phyloP scores from a whole-genome alignment of 768 basidiomycete species.

The Podaxis mareebaensis region DNA sequence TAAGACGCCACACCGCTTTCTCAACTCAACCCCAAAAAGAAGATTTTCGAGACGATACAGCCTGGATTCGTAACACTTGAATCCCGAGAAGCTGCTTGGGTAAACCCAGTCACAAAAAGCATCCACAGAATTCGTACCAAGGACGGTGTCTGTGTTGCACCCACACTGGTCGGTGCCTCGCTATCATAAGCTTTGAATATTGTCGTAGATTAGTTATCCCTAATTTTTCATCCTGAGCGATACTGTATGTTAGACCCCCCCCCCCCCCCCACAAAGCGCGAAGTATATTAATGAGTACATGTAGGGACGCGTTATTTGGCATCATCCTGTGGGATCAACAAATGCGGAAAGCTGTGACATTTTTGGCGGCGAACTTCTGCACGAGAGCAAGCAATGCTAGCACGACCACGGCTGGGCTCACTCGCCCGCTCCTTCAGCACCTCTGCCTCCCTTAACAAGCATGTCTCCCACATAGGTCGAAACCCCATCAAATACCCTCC shows the following conservation, averaged over 20 bases:
- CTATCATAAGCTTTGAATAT: slow-evolving; percentile 58
- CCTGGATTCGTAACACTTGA: slow-evolving; percentile 94
- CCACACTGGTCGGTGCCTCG: slow-evolving; percentile 86
- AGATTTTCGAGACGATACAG: slow-evolving; percentile 97
- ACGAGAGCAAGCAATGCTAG: slow-evolving; percentile 30
- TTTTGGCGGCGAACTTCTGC: background rate
- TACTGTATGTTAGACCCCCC: background rate
- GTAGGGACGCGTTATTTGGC: slow-evolving; percentile 19
- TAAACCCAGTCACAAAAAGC: slow-evolving; percentile 77
- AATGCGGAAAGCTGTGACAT: slow-evolving; percentile 12
- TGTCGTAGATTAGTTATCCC: background rate
- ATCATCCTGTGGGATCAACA: slow-evolving; percentile 16
- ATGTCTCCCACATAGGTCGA: slow-evolving; percentile 68
- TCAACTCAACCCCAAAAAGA: slow-evolving; percentile 98
- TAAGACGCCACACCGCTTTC: slow-evolving; percentile 66
- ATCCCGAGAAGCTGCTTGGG: slow-evolving; percentile 87
- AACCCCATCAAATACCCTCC: slow-evolving; percentile 53
- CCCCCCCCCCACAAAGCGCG: background rate
- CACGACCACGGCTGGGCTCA: slow-evolving; percentile 34
- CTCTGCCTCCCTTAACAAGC: slow-evolving; percentile 45
- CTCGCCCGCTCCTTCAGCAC: slow-evolving; percentile 49
- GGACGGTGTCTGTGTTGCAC: slow-evolving; percentile 78
- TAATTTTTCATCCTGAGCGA: background rate
- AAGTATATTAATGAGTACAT: background rate
- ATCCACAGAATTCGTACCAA: slow-evolving; percentile 87